A percentile compares a stretch with the other conserved stretches of the same genome.
Evolutionary conservation across 108 stramenopile genomes (phyloP).

Genomic region (Stephanodiscus triporus): DNA sequence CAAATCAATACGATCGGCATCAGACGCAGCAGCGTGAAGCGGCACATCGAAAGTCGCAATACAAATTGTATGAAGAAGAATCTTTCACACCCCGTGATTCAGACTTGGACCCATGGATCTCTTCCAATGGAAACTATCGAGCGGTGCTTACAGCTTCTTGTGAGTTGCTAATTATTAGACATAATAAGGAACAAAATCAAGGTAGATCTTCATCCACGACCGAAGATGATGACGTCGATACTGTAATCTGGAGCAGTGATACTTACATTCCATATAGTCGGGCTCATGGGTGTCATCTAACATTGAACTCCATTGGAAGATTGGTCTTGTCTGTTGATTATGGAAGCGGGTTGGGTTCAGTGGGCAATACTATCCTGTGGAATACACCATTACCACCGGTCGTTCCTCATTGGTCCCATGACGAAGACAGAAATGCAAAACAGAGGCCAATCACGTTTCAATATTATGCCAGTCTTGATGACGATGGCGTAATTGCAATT

Average conservation of each 20-base stretch:
- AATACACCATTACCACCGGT: slow-evolving; percentile 52
- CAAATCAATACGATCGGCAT: slow-evolving; percentile 8
- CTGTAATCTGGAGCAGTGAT: slow-evolving; percentile 54
- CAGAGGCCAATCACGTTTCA: slow-evolving; percentile 31
- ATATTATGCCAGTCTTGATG: slow-evolving; percentile 75
- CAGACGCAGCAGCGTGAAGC: slow-evolving; percentile 19
- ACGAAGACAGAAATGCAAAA: slow-evolving; percentile 33
- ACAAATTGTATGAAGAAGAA: slow-evolving; percentile 43
- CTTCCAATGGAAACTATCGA: slow-evolving; percentile 64
- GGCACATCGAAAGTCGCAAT: slow-evolving; percentile 42
- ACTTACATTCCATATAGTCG: slow-evolving; percentile 51
- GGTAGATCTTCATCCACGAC: slow-evolving; percentile 1
- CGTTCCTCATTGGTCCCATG: slow-evolving; percentile 44
- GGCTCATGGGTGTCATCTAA: slow-evolving; percentile 54
- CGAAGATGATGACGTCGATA: slow-evolving; percentile 16
- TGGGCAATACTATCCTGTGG: slow-evolving; percentile 66
- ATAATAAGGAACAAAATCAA: slow-evolving; percentile 16
- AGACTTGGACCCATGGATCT: slow-evolving; percentile 42
- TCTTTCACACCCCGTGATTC: slow-evolving; percentile 19
- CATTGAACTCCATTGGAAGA: slow-evolving; percentile 37
- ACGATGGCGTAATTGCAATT: slow-evolving; percentile 77
- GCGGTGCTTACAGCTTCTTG: slow-evolving; percentile 65
- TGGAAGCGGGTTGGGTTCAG: slow-evolving; percentile 53
- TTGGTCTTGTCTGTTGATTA: slow-evolving; percentile 45
- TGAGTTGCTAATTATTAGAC: slow-evolving; percentile 55